Base-by-base conservation (phyloP, 2,329 filamentous ascomycete genomes). In the Rosellinia necatrix region DNA sequence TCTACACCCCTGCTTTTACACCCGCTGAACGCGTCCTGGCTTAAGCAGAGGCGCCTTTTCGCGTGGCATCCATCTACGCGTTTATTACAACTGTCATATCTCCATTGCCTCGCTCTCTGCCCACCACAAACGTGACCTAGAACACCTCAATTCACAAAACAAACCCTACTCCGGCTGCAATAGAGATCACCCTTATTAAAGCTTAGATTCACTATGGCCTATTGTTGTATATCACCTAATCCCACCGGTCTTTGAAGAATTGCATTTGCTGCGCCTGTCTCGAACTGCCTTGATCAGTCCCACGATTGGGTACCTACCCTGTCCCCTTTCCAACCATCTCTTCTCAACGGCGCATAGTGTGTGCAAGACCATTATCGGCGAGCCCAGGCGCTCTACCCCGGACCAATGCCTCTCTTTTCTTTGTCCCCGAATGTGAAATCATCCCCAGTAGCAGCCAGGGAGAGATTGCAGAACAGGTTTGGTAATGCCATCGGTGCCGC, bases 351-450 rank as follows among this genome's bases (percentile, higher is more conserved):
- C 32, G 15, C 24, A 49, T 27, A 47, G 15, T 32, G 38, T 25
- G 15, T 22, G n/a, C 34, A 32, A 40, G 51, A 21, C 56, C 47
- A 51, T 51, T 30, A 17, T 42, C 8, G n/a, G 41, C 15, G 58
- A 58, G 53, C 52, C 46, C 25, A 24, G 34, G 49, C 30, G 50
- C 58, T 64, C 53, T 17, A 8, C 30, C 56, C 43, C 29, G 42
- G 59, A 53, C 59, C 68, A 57, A 82, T 82, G 80, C 75, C 81
- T 66, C 71, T 83, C 22, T 70, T 75, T 40, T 71, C 75, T 49
- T 72, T 81, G 66, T 78, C 79, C 15, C 69, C 74, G 10, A 82
- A 82, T 58, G 72, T 80, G 25, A 74, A 76, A 66, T 77, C 79
- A 64, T 68, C 73, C 21, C 76, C 80, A 47, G 62, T 68, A 17